A percentile compares a stretch with the other conserved stretches of the same genome.
Conservation (phyloP, 306 rosid genomes). For the Vigna mungo region DNA sequence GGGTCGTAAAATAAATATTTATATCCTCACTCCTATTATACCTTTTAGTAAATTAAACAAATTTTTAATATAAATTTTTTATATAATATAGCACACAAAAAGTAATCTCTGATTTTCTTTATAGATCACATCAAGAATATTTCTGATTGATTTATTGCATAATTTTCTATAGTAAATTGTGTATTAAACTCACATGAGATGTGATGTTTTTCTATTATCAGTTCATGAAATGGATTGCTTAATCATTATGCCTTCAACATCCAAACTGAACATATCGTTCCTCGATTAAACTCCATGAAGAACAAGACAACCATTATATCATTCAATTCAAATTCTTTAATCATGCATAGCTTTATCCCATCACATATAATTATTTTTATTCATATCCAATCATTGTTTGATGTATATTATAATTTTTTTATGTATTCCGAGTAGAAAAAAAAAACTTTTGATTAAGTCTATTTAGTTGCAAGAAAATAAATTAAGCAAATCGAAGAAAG, state of each 20-base stretch:
- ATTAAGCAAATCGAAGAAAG: too few relatives aligned
- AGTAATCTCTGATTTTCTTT: too few relatives aligned
- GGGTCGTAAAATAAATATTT: too few relatives aligned
- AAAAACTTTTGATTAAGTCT: too few relatives aligned
- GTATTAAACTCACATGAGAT: too few relatives aligned
- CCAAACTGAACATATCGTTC: slow-evolving; percentile 20
- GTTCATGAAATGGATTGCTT: background rate
- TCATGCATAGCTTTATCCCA: background rate
- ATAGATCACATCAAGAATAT: background rate
- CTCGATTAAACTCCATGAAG: slow-evolving; percentile 23
- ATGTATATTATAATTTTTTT: background rate
- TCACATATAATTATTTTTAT: background rate
- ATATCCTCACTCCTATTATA: too few relatives aligned
- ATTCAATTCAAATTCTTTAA: slow-evolving; percentile 14
- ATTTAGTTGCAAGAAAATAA: too few relatives aligned
- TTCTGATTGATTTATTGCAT: background rate
- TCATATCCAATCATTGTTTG: background rate
- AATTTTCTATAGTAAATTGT: background rate
- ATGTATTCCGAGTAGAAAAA: too few relatives aligned
- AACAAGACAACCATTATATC: slow-evolving; percentile 38
- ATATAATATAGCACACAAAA: too few relatives aligned
- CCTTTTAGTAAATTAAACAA: too few relatives aligned
- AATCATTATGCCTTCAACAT: slow-evolving; percentile 1
- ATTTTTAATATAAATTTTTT: too few relatives aligned
- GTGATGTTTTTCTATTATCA: background rate